Conservation (phyloP, 495 filamentous ascomycete species). For the Amniculicola lignicola region DNA sequence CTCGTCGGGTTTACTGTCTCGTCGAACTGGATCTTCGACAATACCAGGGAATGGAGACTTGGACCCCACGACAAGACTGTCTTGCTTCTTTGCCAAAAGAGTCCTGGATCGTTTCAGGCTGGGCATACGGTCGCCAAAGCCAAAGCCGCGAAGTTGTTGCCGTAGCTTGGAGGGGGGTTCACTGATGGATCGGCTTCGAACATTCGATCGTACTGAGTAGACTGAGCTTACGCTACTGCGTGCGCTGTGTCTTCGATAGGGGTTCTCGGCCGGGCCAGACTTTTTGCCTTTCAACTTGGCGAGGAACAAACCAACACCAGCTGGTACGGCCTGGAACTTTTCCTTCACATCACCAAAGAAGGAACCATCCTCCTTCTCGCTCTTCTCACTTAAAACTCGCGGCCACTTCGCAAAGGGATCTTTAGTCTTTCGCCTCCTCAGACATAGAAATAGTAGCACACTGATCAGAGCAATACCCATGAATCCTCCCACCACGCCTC, state of each 20-base stretch:
- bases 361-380: not conserved
- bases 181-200: slow-evolving; percentile 27
- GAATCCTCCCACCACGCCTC: slow-evolving; percentile 30
- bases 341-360: slow-evolving; percentile 12
- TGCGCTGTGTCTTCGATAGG: slow-evolving; percentile 11
- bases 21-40: slow-evolving; percentile 18
- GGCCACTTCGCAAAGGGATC: slow-evolving; percentile 22
- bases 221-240: slow-evolving; percentile 32
- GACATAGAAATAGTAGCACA: slow-evolving; percentile 28
- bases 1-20: slow-evolving; percentile 17
- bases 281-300: slow-evolving; percentile 13
- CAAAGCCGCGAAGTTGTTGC: slow-evolving; percentile 25
- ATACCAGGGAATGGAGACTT: slow-evolving; percentile 26
- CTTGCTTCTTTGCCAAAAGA: slow-evolving; percentile 11
- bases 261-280: slow-evolving; percentile 11
- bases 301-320: slow-evolving; percentile 14
- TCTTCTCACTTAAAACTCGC: slow-evolving; percentile 26
- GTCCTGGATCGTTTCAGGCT: slow-evolving; percentile 28
- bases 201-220: slow-evolving; percentile 24
- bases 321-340: slow-evolving; percentile 10
- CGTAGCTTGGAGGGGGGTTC: slow-evolving; percentile 25
- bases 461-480: slow-evolving; percentile 23
- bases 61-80: slow-evolving; percentile 8
- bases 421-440: slow-evolving; percentile 20
- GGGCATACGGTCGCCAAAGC: slow-evolving; percentile 29